Evolutionary conservation across 2,329 filamentous ascomycete species (phyloP).

Genomic region (Cladorrhinum sp.): DNA sequence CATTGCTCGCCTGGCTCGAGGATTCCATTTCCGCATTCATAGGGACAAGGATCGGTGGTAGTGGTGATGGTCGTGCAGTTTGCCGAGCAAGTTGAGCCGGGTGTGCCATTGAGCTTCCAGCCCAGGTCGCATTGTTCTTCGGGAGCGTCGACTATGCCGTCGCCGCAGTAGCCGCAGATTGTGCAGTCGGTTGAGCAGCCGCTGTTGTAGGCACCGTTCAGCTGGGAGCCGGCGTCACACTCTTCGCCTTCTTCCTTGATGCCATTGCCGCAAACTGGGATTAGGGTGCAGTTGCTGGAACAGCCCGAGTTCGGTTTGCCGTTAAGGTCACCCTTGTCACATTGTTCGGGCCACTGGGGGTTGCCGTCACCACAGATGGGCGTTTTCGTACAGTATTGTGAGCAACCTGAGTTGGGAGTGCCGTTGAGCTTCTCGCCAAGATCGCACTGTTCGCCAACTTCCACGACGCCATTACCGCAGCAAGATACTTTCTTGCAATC

Average conservation of each 20-base stretch:
- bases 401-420: constrained; percentile 11
- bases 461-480: constrained; percentile 12
- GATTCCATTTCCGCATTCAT: constrained; percentile 17
- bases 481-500: constrained; percentile 6
- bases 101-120: constrained; percentile 21
- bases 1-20: constrained; percentile 20
- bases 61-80: constrained; percentile 13
- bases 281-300: constrained; percentile 7
- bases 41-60: constrained; percentile 4
- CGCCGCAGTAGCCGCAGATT: constrained; percentile 22
- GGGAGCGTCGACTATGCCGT: constrained; percentile 12
- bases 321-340: constrained; percentile 10
- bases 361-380: constrained; percentile 12
- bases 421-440: constrained; percentile 17
- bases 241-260: constrained; percentile 9
- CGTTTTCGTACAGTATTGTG: constrained; percentile 9
- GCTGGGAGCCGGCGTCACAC: constrained; percentile 15
- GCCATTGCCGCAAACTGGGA: constrained; percentile 12
- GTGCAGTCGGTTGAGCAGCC: constrained; percentile 18
- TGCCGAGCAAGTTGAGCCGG: constrained; percentile 13
- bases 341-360: constrained; percentile 9
- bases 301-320: constrained; percentile 10
- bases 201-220: constrained; percentile 19
- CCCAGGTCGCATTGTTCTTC: constrained; percentile 19
- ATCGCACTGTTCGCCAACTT: constrained; percentile 14